Percentiles rank a stretch among this genome's conserved stretches.
These are phyloP conservation scores for Suhomyces coccinellae DNA, from an alignment of 1,139 yeast genomes.

Conservation along the genomic window DNA sequence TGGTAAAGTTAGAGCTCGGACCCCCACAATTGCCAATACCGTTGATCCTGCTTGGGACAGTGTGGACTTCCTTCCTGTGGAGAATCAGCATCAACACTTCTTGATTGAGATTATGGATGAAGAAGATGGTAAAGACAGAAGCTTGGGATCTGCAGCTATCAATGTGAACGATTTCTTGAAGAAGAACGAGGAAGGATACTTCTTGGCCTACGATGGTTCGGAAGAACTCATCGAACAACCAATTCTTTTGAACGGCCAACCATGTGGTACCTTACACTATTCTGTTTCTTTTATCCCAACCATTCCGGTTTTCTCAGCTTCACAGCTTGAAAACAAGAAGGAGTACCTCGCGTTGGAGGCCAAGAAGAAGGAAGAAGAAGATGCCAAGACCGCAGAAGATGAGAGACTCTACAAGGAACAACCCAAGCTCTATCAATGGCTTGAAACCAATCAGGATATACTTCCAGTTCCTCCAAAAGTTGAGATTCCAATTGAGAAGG, in stretches of 20 bases:
- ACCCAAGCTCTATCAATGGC: slow-evolving; percentile 67
- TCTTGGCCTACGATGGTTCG: slow-evolving; percentile 53
- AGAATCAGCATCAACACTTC: slow-evolving; percentile 61
- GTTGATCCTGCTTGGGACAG: slow-evolving; percentile 57
- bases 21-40: slow-evolving; percentile 56
- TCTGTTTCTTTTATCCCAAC: slow-evolving; percentile 65
- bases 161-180: slow-evolving; percentile 51
- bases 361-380: slow-evolving; percentile 37
- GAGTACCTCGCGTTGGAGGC: slow-evolving; percentile 33
- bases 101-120: slow-evolving; percentile 63
- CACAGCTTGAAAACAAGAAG: slow-evolving; percentile 46
- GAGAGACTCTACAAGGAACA: slow-evolving; percentile 53
- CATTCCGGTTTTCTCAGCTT: slow-evolving; percentile 58
- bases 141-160: slow-evolving; percentile 59
- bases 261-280: slow-evolving; percentile 53
- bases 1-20: slow-evolving; percentile 57
- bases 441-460: slow-evolving; percentile 52
- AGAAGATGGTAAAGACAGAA: slow-evolving; percentile 64
- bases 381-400: slow-evolving; percentile 36
- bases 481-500: slow-evolving; percentile 52
- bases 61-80: slow-evolving; percentile 61
- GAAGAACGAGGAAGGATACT: slow-evolving; percentile 45
- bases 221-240: slow-evolving; percentile 47
- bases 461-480: slow-evolving; percentile 45
- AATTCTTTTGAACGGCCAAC: slow-evolving; percentile 43